Evolutionary conservation across 441 rosid species (phyloP).

Genomic region (Populus hybrid): DNA sequence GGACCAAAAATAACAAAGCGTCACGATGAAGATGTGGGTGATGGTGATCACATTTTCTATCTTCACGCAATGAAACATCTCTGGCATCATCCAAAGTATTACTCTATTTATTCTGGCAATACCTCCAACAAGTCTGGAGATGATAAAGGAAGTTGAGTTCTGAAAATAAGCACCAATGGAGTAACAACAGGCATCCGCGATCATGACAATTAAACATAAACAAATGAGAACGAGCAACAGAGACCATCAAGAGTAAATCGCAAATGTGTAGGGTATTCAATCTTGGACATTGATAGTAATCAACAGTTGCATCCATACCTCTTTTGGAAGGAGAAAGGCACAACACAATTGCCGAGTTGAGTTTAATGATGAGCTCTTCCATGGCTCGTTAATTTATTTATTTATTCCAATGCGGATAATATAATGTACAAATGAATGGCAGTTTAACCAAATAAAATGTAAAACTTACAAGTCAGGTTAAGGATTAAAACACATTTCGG

Average conservation of each 20-base stretch:
- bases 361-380: background rate
- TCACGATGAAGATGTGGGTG: background rate
- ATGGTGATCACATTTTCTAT: background rate
- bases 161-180: background rate
- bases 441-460: background rate
- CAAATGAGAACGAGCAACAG: background rate
- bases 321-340: background rate
- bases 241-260: background rate
- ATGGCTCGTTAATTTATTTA: background rate
- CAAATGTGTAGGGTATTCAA: background rate
- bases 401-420: background rate
- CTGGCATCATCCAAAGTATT: background rate
- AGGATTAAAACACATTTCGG: constrained; percentile 37
- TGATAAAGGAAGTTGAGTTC: background rate
- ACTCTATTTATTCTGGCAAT: background rate
- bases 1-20: background rate
- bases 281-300: background rate
- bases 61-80: background rate
- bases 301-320: background rate
- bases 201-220: background rate
- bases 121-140: background rate
- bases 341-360: background rate
- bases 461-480: constrained; percentile 2
- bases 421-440: constrained; percentile 7
- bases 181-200: background rate